phyloP scores from a whole-genome alignment of 176 grass and related monocot species.

The Tillandsia leiboldiana region DNA sequence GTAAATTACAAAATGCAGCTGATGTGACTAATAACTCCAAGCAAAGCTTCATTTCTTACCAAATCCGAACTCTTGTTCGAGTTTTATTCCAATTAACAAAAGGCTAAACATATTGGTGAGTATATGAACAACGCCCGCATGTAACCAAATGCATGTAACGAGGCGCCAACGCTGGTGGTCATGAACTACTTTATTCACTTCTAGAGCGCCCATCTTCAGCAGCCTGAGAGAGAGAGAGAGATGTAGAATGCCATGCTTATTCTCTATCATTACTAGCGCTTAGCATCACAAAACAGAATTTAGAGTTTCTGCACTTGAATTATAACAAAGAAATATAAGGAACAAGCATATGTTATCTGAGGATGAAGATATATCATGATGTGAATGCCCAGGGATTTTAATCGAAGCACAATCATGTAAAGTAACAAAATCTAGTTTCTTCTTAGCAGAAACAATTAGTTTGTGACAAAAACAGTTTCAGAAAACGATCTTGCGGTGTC shows the following conservation, averaged over 20 bases:
- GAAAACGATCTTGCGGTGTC: too few species aligned
- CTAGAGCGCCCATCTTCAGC: slow-evolving; percentile 74
- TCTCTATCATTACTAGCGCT: background rate
- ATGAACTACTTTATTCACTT: slow-evolving; percentile 50
- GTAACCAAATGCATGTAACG: slow-evolving; percentile 93
- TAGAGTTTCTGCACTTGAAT: background rate
- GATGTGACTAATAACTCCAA: too few species aligned
- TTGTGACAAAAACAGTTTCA: too few species aligned
- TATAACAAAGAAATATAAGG: background rate
- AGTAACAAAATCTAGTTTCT: too few species aligned
- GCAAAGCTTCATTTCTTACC: slow-evolving; percentile 26
- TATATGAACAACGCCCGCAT: slow-evolving; percentile 83
- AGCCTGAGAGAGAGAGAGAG: slow-evolving; percentile 46
- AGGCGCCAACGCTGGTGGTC: slow-evolving; percentile 73
- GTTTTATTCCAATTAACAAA: slow-evolving; percentile 71
- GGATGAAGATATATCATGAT: too few species aligned
- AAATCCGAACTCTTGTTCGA: slow-evolving; percentile 96
- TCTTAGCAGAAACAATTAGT: too few species aligned
- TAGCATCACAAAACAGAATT: background rate
- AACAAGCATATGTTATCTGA: too few species aligned
- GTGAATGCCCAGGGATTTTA: too few species aligned
- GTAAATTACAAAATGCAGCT: too few species aligned
- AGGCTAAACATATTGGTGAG: slow-evolving; percentile 87
- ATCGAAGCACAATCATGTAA: too few species aligned
- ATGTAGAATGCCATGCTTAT: background rate